Evolutionary conservation across 805 yeast genomes (phyloP).

Genomic region (Grigorovia jiainica): DNA sequence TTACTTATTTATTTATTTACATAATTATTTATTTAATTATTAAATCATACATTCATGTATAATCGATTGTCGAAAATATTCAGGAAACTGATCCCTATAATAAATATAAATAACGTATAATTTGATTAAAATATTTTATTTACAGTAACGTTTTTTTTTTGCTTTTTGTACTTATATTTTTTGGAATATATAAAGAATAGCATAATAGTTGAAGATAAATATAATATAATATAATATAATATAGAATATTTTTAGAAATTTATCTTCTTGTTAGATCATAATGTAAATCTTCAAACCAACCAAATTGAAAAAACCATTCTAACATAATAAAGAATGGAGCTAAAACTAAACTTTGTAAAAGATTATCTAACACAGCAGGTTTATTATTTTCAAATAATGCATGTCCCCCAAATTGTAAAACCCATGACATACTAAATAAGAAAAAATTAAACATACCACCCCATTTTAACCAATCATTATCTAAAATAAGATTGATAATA

Average conservation of each 20-base stretch:
- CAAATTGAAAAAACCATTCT: constrained; percentile 64
- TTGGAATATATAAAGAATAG: too few species aligned
- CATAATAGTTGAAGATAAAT: too few species aligned
- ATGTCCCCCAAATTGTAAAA: constrained; percentile 76
- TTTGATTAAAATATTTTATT: not conserved
- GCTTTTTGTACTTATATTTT: too few species aligned
- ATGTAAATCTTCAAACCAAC: constrained; percentile 39
- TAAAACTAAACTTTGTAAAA: constrained; percentile 74
- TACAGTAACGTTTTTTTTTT: too few species aligned
- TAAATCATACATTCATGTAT: not conserved
- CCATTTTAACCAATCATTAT: constrained; percentile 10
- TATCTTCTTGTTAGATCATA: constrained; percentile 4
- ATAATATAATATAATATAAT: too few species aligned
- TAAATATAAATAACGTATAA: too few species aligned
- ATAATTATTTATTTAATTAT: not conserved
- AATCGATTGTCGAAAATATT: too few species aligned
- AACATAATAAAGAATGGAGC: constrained; percentile 87
- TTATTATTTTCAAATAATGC: constrained; percentile 69
- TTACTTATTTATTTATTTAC: constrained; percentile 2
- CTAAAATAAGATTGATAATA: constrained; percentile 20
- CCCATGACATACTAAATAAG: constrained; percentile 1
- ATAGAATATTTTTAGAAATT: too few species aligned
- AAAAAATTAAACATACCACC: constrained; percentile 1
- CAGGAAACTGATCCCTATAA: too few species aligned
- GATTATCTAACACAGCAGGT: constrained; percentile 80